Evolutionary conservation across 352 stramenopile species (phyloP), one percentile per base, ranked within the genome.

Genomic region (Phytophthora multivora): DNA sequence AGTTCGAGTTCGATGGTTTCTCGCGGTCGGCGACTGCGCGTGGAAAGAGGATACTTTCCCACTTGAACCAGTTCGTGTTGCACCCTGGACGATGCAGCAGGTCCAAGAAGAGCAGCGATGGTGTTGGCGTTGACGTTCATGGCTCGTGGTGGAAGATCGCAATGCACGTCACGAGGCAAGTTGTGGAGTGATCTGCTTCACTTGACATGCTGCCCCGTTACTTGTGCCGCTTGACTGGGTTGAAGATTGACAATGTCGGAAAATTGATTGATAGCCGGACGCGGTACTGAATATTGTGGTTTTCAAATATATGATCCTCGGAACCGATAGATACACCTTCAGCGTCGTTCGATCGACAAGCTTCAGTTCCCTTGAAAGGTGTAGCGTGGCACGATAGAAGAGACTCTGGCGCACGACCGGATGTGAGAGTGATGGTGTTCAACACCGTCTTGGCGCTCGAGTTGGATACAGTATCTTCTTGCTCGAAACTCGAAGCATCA

Each of bases 1-100:
- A 89, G 79, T 7, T 83, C 75, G 13, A 89, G 81, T 2, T 83
- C 77, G 25, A 83, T 82, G 6, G 63, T 73, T 61, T 66, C 63
- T 19, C 80, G 80, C 12, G 71, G 69, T 46, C 73, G 70, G 6
- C 75, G 69, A 36, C 58, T 61, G 23, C 72, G 72, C 11, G 67
- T 60, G 15, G 67, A 41, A 0, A 58, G 53, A 23, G 52, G 63
- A 13, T 63, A 71, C 49, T 73, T 73, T 25, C 68, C 63, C n/a
- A 76, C 51, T 61, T 72, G 63, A 50, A 72, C 63, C 19, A 51
- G n/a, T 18, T 53, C 55, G 42, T 61, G 50, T 16, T 71, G 58
- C 36, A 59, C 51, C 36, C 52, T 67, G 19, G 63, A 56, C 12
- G 63, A 71, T 28, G 51, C 51, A 15, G 43, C 58, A 35, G 63